Evolutionary conservation across 768 basidiomycete genomes (phyloP).

Genomic region (Trametes punicea): DNA sequence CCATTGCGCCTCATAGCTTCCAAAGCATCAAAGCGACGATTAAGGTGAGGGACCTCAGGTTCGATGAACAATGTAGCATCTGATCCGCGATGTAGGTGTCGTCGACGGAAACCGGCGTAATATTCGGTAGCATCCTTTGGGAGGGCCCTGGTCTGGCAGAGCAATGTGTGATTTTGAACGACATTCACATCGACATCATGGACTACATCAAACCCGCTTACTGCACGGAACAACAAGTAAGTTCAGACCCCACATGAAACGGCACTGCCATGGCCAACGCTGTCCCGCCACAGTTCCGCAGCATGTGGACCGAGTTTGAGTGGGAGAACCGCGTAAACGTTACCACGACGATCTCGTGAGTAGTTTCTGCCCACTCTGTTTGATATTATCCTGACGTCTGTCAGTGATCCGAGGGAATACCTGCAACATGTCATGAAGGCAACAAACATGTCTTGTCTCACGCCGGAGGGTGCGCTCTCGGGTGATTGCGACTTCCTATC

Average conservation of each 20-base stretch:
- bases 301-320: conserved; percentile 99
- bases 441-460: conserved; percentile 97
- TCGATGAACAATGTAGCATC: not conserved
- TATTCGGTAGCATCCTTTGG: conserved; percentile 97
- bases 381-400: not conserved
- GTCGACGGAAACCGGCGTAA: conserved; percentile 97
- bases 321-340: conserved; percentile 99
- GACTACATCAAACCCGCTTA: conserved; percentile 96
- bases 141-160: conserved; percentile 86
- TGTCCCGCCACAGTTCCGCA: conserved; percentile 65
- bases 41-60: conserved; percentile 49
- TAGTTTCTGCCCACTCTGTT: conserved; percentile 19
- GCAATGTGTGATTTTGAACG: conserved; percentile 90
- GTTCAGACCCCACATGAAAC: conserved; percentile 12
- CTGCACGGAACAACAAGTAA: conserved; percentile 90
- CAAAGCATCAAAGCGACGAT: conserved; percentile 98
- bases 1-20: conserved; percentile 94
- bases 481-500: conserved; percentile 97
- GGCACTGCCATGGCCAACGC: not conserved
- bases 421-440: conserved; percentile 93
- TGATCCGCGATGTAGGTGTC: conserved; percentile 53
- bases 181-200: conserved; percentile 99
- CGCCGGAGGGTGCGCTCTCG: conserved; percentile 80
- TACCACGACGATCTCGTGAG: conserved; percentile 75
- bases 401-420: conserved; percentile 82